phyloP scores from a whole-genome alignment of 2,329 filamentous ascomycete genomes.

The Zymoseptoria brevis region DNA sequence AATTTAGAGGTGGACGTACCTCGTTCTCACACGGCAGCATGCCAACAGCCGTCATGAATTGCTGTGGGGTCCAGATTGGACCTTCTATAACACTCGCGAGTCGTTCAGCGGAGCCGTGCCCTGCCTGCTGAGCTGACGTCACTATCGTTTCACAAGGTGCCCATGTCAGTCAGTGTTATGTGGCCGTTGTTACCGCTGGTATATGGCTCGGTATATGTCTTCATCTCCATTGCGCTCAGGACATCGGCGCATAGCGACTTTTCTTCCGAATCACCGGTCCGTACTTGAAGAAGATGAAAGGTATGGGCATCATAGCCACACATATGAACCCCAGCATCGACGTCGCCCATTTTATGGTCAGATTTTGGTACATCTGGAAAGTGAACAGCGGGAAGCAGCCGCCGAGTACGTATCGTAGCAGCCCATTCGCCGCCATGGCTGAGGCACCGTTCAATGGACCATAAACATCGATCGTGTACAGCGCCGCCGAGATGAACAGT shows the following conservation, averaged over 20 bases:
- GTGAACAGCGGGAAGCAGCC: conserved; percentile 13
- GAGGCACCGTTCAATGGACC: conserved; percentile 49
- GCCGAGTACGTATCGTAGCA: conserved; percentile 25
- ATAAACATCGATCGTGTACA: conserved; percentile 49
- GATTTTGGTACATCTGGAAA: conserved; percentile 23
- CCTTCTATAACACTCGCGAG: too few species aligned
- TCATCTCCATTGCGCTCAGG: background rate
- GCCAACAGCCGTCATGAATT: background rate
- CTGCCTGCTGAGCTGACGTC: background rate
- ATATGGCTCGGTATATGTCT: background rate
- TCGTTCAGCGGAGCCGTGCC: too few species aligned
- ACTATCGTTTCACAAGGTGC: background rate
- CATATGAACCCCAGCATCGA: conserved; percentile 37
- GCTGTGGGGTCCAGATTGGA: too few species aligned
- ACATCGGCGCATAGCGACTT: conserved; percentile 8
- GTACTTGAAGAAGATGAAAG: conserved; percentile 30
- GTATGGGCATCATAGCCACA: conserved; percentile 31
- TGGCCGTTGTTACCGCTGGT: background rate
- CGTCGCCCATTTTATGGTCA: conserved; percentile 39
- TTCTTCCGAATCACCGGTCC: conserved; percentile 21
- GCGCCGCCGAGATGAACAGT: conserved; percentile 26
- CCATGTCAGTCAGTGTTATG: background rate
- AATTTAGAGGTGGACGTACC: background rate
- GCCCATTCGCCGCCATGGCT: conserved; percentile 51
- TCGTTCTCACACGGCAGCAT: background rate